Conservation (phyloP, 352 stramenopile species). For the Globisporangium apiculatum region DNA sequence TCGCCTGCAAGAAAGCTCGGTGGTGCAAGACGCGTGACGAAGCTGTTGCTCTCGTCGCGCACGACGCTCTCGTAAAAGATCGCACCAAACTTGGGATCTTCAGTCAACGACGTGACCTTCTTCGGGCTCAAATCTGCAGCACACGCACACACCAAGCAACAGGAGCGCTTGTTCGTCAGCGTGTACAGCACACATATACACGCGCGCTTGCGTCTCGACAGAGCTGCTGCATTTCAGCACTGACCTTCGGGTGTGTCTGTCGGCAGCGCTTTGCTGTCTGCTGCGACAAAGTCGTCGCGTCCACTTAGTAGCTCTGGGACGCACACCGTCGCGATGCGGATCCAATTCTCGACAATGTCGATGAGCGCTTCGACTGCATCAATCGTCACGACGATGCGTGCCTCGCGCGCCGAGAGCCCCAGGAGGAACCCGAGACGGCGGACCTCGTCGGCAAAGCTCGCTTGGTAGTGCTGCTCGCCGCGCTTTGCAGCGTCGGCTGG, state of each 20-base stretch:
- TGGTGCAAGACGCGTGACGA: not conserved
- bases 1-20: slow-evolving; percentile 3
- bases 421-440: slow-evolving; percentile 44
- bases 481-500: slow-evolving; percentile 11
- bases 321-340: slow-evolving; percentile 33
- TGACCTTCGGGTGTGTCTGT: not conserved
- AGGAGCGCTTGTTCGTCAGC: no score
- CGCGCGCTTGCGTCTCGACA: not conserved
- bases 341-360: slow-evolving; percentile 61
- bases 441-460: slow-evolving; percentile 45
- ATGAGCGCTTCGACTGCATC: slow-evolving; percentile 50
- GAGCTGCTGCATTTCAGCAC: not conserved
- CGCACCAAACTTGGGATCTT: slow-evolving; percentile 64
- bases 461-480: slow-evolving; percentile 11
- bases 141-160: no score
- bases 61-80: slow-evolving; percentile 39
- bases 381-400: slow-evolving; percentile 54
- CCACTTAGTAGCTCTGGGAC: slow-evolving; percentile 34
- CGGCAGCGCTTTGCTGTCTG: not conserved
- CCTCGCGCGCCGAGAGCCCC: slow-evolving; percentile 45
- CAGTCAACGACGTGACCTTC: slow-evolving; percentile 54
- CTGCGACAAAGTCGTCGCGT: not conserved
- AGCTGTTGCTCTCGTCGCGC: slow-evolving; percentile 17
- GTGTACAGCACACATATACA: not conserved
- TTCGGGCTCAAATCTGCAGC: slow-evolving; percentile 31